phyloP scores from a whole-genome alignment of 352 stramenopile species.

The Hyaloperonospora arabidopsidis region DNA sequence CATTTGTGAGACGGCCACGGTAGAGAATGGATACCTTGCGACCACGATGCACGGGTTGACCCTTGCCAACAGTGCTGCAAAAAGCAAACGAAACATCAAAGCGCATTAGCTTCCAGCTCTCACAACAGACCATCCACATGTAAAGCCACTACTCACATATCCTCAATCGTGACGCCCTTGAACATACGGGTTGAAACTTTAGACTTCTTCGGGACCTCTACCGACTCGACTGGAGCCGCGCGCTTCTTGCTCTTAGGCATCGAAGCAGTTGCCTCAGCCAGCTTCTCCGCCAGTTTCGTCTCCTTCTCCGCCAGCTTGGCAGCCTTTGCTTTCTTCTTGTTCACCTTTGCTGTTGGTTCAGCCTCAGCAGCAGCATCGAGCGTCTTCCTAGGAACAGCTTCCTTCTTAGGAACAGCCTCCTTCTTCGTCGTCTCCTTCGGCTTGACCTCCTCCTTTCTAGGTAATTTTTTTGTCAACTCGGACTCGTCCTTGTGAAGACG shows the following conservation, averaged over 20 bases:
- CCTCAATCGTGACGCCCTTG: constrained; percentile 79
- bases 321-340: constrained; percentile 33
- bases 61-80: constrained; percentile 65
- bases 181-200: constrained; percentile 51
- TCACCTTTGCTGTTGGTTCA: constrained; percentile 22
- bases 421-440: constrained; percentile 25
- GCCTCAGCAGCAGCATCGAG: constrained; percentile 22
- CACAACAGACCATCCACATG: background rate
- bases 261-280: constrained; percentile 37
- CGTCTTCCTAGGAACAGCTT: constrained; percentile 23
- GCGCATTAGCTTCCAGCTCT: constrained; percentile 12
- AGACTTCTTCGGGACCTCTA: constrained; percentile 73
- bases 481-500: constrained; percentile 42
- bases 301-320: constrained; percentile 32
- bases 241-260: constrained; percentile 58
- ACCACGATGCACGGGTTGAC: constrained; percentile 41
- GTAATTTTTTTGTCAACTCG: constrained; percentile 27
- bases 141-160: constrained; percentile 36
- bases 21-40: constrained; percentile 81
- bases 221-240: constrained; percentile 40
- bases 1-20: constrained; percentile 68
- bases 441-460: constrained; percentile 30
- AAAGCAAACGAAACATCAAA: constrained; percentile 5
- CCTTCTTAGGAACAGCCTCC: constrained; percentile 9
- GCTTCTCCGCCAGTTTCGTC: constrained; percentile 46